These are phyloP conservation scores for Cyathus striatus DNA, from an alignment of 768 basidiomycete genomes.

Conservation along the genomic window DNA sequence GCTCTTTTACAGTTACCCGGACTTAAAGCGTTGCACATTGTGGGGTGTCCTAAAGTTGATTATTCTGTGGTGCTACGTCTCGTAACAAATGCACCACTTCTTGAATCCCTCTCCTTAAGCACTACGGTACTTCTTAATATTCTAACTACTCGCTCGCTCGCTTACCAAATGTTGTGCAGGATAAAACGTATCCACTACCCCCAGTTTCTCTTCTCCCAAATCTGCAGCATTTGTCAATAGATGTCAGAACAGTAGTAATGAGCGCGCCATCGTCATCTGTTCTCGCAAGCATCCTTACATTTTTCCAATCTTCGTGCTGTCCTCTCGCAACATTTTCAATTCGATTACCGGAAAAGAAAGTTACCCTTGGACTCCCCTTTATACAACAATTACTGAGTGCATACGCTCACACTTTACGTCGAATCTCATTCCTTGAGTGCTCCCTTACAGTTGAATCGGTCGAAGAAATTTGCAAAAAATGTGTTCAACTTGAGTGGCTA, in stretches of 20 bases:
- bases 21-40: constrained; percentile 54
- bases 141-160: too few relatives aligned
- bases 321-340: constrained; percentile 34
- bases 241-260: constrained; percentile 32
- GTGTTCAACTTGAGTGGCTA: constrained; percentile 42
- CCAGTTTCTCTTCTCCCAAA: constrained; percentile 31
- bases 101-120: constrained; percentile 60
- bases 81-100: constrained; percentile 41
- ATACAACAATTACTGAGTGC: constrained; percentile 35
- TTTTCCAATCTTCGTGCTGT: constrained; percentile 24
- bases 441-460: constrained; percentile 33
- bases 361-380: constrained; percentile 30
- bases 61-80: constrained; percentile 45
- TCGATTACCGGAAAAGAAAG: constrained; percentile 38
- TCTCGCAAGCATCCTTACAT: constrained; percentile 22
- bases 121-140: constrained; percentile 39
- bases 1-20: constrained; percentile 45
- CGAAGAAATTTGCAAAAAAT: constrained; percentile 32
- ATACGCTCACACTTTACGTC: constrained; percentile 36
- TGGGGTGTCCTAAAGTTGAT: constrained; percentile 54
- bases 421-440: constrained; percentile 44
- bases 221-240: constrained; percentile 49
- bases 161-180: too few relatives aligned
- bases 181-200: too few relatives aligned
- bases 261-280: constrained; percentile 23